Conservation (phyloP, 2,329 filamentous ascomycete species). For the Colletotrichum sp. region DNA sequence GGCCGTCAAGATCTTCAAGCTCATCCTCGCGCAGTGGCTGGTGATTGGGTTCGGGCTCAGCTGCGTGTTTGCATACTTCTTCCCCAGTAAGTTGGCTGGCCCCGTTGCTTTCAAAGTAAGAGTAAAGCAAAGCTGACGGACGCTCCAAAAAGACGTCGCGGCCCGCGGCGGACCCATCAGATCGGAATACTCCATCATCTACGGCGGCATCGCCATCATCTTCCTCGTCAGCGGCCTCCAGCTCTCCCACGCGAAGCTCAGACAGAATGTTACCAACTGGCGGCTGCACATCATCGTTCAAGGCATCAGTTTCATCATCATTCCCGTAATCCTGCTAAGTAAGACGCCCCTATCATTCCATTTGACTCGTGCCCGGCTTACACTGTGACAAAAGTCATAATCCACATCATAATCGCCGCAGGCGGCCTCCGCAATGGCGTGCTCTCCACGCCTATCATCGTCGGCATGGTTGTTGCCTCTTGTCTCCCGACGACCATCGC, state of each 20-base stretch:
- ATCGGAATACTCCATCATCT: conserved; percentile 67
- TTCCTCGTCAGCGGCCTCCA: conserved; percentile 76
- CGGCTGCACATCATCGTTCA: conserved; percentile 72
- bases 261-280: conserved; percentile 68
- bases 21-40: conserved; percentile 66
- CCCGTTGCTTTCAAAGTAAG: not conserved
- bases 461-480: conserved; percentile 71
- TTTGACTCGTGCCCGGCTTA: not conserved
- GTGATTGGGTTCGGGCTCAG: conserved; percentile 64
- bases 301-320: conserved; percentile 69
- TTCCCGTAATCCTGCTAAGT: conserved; percentile 67
- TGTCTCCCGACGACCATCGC: conserved; percentile 76
- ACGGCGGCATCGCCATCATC: conserved; percentile 72
- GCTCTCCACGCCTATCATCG: conserved; percentile 68
- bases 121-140: not conserved
- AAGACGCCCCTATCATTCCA: not conserved
- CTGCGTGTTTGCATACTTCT: conserved; percentile 51
- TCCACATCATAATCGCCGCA: conserved; percentile 53
- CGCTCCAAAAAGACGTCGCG: conserved; percentile 44
- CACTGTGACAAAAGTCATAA: conserved; percentile 36
- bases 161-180: conserved; percentile 53
- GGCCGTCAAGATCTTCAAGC: conserved; percentile 21
- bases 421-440: conserved; percentile 54
- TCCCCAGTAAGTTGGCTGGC: conserved; percentile 40
- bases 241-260: conserved; percentile 65